Evolutionary conservation across 805 yeast species (phyloP).

Genomic region (Kazachstania kunashirensis): DNA sequence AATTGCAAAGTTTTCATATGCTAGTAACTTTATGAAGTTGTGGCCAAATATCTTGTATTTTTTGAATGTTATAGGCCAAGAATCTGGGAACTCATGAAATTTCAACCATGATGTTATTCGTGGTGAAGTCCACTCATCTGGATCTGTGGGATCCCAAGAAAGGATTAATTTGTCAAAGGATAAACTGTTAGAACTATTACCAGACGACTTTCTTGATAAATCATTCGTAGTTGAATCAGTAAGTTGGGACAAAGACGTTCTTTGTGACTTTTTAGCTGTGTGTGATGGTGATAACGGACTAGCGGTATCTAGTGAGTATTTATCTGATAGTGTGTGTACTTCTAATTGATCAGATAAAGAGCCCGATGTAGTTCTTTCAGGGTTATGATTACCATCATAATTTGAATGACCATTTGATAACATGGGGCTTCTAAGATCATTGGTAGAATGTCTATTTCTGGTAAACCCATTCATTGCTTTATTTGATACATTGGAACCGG

Average conservation of each 20-base stretch:
- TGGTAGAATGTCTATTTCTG: background rate
- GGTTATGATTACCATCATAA: background rate
- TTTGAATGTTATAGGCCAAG: slow-evolving; percentile 63
- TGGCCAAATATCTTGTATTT: slow-evolving; percentile 50
- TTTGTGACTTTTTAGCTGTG: background rate
- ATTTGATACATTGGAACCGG: background rate
- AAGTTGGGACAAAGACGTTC: too few relatives aligned
- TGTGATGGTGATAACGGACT: background rate
- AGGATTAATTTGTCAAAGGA: slow-evolving; percentile 25
- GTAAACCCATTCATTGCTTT: background rate
- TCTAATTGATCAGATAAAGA: slow-evolving; percentile 5
- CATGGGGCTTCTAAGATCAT: slow-evolving; percentile 1
- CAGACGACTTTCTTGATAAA: slow-evolving; percentile 20
- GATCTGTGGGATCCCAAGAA: slow-evolving; percentile 43
- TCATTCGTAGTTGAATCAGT: background rate
- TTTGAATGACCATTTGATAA: background rate
- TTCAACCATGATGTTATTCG: slow-evolving; percentile 63
- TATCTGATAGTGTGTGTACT: slow-evolving; percentile 4
- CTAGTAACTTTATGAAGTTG: slow-evolving; percentile 55
- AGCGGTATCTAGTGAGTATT: background rate
- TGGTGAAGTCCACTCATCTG: slow-evolving; percentile 63
- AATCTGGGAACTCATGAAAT: slow-evolving; percentile 53
- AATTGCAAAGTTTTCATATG: slow-evolving; percentile 48
- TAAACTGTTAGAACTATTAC: slow-evolving; percentile 17
- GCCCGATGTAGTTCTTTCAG: background rate